Evolutionary conservation across 768 basidiomycete species (phyloP).

Genomic region (Lactarius deliciosus): DNA sequence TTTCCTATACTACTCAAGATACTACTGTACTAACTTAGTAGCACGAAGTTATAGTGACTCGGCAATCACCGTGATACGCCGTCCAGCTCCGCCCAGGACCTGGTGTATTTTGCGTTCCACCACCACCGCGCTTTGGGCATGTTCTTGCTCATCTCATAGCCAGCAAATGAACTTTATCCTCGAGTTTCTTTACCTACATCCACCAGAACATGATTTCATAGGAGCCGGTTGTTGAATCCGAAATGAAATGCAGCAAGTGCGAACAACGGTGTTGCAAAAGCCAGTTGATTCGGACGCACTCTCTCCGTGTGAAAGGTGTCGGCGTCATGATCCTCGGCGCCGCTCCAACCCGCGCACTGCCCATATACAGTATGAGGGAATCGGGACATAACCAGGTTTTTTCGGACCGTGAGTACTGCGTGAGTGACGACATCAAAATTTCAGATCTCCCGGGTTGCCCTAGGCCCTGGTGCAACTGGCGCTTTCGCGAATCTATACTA

Average conservation of each 20-base stretch:
- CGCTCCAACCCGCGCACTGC: not conserved
- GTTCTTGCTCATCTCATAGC: not conserved
- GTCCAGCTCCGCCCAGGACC: not conserved
- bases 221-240: not conserved
- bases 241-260: not conserved
- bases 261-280: not conserved
- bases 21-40: too few species aligned
- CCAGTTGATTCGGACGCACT: not conserved
- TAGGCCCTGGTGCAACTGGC: constrained; percentile 20
- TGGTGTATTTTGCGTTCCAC: not conserved
- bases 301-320: not conserved
- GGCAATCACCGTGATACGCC: not conserved
- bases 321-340: not conserved
- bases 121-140: not conserved
- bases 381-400: not conserved
- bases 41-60: not conserved
- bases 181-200: not conserved
- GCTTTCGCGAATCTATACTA: not conserved
- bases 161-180: not conserved
- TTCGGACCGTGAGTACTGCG: too few species aligned
- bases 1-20: too few species aligned
- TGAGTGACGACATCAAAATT: constrained; percentile 13
- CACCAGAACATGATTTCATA: not conserved
- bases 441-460: constrained; percentile 1
- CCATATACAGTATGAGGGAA: not conserved